phyloP scores from a whole-genome alignment of 495 filamentous ascomycete genomes.

The Lophiotrema nucula region DNA sequence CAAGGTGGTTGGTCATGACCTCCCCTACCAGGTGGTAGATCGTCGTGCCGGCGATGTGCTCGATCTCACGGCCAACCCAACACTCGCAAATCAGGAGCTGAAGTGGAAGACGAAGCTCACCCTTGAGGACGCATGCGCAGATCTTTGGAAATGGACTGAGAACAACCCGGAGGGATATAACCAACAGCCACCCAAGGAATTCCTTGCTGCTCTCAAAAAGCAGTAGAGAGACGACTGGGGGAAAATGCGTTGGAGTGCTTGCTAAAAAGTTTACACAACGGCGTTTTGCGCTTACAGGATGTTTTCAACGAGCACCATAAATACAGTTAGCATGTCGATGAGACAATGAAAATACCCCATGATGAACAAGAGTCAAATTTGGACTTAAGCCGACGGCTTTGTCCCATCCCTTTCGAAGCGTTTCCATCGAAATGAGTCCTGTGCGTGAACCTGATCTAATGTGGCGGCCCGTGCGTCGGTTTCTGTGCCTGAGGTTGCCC shows the following conservation, averaged over 20 bases:
- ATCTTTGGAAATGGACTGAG: constrained; percentile 91
- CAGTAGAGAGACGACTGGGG: background rate
- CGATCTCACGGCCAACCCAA: constrained; percentile 90
- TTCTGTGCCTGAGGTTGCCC: no score
- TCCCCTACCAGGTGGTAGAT: constrained; percentile 82
- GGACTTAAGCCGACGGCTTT: no score
- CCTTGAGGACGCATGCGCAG: constrained; percentile 87
- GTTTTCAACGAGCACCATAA: no score
- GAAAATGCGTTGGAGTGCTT: background rate
- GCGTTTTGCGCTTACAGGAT: no score
- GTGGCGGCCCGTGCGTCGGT: no score
- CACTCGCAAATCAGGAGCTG: constrained; percentile 80
- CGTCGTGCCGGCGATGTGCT: constrained; percentile 87
- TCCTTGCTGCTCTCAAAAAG: constrained; percentile 55
- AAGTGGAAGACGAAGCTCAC: constrained; percentile 88
- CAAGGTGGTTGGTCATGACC: constrained; percentile 74
- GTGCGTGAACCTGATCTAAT: no score
- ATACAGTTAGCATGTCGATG: no score
- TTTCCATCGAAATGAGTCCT: no score
- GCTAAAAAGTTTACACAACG: background rate
- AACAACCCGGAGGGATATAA: constrained; percentile 96
- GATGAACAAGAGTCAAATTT: no score
- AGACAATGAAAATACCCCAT: background rate
- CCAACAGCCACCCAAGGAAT: constrained; percentile 80
- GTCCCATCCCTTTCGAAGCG: no score